Percentiles rank a stretch among this genome's conserved stretches.
These are phyloP conservation scores for Dioscorea zingiberensis DNA, from an alignment of 106 monocot species.

Conservation along the genomic window DNA sequence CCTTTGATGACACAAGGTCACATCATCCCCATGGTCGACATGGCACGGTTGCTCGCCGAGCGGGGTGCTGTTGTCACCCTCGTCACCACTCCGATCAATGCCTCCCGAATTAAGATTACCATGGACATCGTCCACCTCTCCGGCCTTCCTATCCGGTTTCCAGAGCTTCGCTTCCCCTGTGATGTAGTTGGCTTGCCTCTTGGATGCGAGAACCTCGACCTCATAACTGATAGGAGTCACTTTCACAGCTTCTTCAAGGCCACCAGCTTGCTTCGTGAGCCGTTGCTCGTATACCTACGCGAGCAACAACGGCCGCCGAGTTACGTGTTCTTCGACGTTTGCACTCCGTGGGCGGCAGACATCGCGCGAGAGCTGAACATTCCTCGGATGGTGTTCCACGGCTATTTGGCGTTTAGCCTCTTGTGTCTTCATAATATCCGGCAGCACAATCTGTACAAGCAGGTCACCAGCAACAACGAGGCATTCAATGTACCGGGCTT, in stretches of 20 bases:
- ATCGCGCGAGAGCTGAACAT: conserved; percentile 24
- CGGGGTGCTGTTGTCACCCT: conserved; percentile 30
- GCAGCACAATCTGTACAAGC: too few relatives aligned
- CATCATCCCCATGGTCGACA: conserved; percentile 44
- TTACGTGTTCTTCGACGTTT: conserved; percentile 43
- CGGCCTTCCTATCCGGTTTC: conserved; percentile 23
- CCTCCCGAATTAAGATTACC: conserved; percentile 11
- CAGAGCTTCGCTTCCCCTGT: conserved; percentile 27
- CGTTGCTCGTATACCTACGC: conserved; percentile 2
- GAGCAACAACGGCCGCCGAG: conserved; percentile 3
- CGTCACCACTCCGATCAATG: conserved; percentile 54
- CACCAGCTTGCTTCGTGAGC: not conserved
- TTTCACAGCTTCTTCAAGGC: conserved; percentile 11
- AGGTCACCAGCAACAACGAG: conserved; percentile 6
- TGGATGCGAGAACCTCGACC: conserved; percentile 48
- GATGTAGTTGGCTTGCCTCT: conserved; percentile 33
- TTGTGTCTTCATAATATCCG: too few relatives aligned
- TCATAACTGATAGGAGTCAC: conserved; percentile 1
- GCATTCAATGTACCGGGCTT: conserved; percentile 28
- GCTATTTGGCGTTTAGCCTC: conserved; percentile 27
- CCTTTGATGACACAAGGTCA: conserved; percentile 47
- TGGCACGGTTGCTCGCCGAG: conserved; percentile 29
- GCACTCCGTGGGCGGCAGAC: conserved; percentile 24
- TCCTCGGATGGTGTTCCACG: conserved; percentile 40
- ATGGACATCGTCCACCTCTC: conserved; percentile 6